Percentiles rank a stretch among this genome's conserved stretches.
These are phyloP conservation scores for Coemansia sp. DNA, from an alignment of 192 early-diverging fungal species.

Conservation along the genomic window DNA sequence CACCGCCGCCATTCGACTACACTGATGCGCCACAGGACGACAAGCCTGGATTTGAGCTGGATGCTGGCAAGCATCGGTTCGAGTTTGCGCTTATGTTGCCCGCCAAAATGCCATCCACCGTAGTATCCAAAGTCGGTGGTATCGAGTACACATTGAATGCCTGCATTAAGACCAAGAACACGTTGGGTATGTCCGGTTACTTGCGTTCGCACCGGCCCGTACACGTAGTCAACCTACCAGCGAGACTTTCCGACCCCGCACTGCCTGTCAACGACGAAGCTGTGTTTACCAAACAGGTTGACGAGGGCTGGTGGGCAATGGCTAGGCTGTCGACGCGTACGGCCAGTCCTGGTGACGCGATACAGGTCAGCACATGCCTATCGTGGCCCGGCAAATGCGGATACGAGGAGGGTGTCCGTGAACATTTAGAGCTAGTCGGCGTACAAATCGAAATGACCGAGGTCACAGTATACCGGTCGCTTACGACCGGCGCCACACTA, in stretches of 20 bases:
- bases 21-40: neutral
- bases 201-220: constrained; percentile 14
- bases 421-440: constrained; percentile 10
- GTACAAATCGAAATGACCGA: constrained; percentile 38
- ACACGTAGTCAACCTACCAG: constrained; percentile 35
- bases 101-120: constrained; percentile 33
- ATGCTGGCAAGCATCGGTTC: constrained; percentile 24
- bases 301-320: constrained; percentile 36
- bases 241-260: constrained; percentile 16
- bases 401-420: constrained; percentile 6
- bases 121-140: constrained; percentile 33
- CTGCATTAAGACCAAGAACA: constrained; percentile 13
- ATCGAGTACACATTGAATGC: constrained; percentile 31
- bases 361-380: constrained; percentile 18
- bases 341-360: constrained; percentile 19
- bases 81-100: constrained; percentile 36
- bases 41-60: constrained; percentile 17
- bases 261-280: constrained; percentile 35
- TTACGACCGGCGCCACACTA: constrained; percentile 15
- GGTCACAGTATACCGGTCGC: constrained; percentile 27
- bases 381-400: constrained; percentile 26
- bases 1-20: constrained; percentile 11
- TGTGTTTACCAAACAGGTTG: constrained; percentile 34
- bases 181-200: neutral
- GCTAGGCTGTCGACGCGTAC: constrained; percentile 31